A percentile compares a stretch with the other conserved stretches of the same genome.
Evolutionary conservation across 305 asterid species (phyloP).

Genomic region (Fraxinus velutina): DNA sequence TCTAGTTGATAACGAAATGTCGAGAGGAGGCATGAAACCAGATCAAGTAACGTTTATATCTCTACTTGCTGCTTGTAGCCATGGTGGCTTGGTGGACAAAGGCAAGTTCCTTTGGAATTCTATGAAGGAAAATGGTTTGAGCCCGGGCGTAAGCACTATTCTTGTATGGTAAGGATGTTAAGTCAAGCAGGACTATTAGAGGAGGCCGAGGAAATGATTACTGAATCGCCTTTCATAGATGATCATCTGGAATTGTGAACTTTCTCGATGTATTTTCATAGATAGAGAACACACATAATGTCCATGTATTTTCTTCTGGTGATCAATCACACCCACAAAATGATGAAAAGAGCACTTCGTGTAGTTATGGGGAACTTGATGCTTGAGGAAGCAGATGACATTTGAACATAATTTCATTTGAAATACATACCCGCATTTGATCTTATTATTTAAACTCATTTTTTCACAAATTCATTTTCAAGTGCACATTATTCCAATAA

Average conservation of each 20-base stretch:
- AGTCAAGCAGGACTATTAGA: constrained; percentile 66
- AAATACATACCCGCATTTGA: no score
- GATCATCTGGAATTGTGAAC: constrained; percentile 54
- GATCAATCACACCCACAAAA: constrained; percentile 41
- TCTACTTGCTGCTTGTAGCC: constrained; percentile 71
- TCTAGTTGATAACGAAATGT: constrained; percentile 40
- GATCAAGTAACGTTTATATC: constrained; percentile 65
- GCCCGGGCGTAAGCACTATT: constrained; percentile 75
- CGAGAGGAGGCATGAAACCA: constrained; percentile 47
- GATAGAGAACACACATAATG: constrained; percentile 11
- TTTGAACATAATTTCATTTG: neutral
- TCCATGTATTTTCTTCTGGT: constrained; percentile 51
- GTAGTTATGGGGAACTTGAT: constrained; percentile 37
- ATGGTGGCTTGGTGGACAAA: constrained; percentile 58
- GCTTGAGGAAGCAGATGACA: constrained; percentile 13
- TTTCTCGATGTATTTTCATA: constrained; percentile 20
- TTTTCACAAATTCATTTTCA: no score
- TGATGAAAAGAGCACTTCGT: constrained; percentile 32
- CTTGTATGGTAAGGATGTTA: constrained; percentile 63
- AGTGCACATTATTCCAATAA: no score
- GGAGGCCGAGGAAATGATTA: constrained; percentile 65
- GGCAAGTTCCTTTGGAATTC: constrained; percentile 54
- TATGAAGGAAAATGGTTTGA: constrained; percentile 50
- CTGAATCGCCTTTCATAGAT: constrained; percentile 44
- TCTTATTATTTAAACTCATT: no score